Evolutionary conservation across 179 eudicot genomes (phyloP), one percentile per base, ranked within the genome.

Genomic region (Beta corolliflora): DNA sequence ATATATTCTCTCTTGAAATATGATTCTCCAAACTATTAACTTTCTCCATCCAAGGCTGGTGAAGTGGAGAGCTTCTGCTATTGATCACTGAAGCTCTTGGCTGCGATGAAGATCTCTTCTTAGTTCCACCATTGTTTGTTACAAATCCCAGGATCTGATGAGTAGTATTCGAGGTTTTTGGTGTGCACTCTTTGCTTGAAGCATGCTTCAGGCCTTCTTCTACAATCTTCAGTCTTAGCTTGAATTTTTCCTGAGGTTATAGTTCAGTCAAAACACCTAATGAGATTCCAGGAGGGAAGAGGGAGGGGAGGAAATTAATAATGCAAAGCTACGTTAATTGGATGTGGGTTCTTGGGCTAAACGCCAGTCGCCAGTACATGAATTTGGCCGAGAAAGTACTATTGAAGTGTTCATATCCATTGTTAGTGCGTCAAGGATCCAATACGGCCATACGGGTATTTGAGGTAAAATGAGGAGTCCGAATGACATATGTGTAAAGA

Each of bases 181-280:
- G 88, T 29, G 89, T 73, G 84, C 85, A 85, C 50, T 45, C 61
- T 31, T 29, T 73, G 82, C 76, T 81, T 11, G 92, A 61, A 61
- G 55, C 86, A 44, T 87, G 85, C 89, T 89, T 97, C 63, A 94
- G 71, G 50, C 94, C 92, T 70, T 97, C 95, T 88, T 94, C 99
- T 45, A 94, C 80, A 55, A 91, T 92, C 90, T 86, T 92, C 58
- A 94, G 89, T 88, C 99, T 92, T 88, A 97, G 75, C 82, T 89
- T 93, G 68, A 93, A 78, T 81, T 97, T 97, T 23, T 94, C 99
- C 98, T 94, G 87, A 29, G 31, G 31, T 29, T 29, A 29, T 29
- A 29, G 31, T 29, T 29, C 31, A 29, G 31, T 77, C 36, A 78
- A 86, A 36, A 58, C 50, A 41, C 23, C 53, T 79, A 4, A 45